Evolutionary conservation across 225 moss, liverwort and hornwort species (phyloP).

Genomic region (Lunularia cruciata): DNA sequence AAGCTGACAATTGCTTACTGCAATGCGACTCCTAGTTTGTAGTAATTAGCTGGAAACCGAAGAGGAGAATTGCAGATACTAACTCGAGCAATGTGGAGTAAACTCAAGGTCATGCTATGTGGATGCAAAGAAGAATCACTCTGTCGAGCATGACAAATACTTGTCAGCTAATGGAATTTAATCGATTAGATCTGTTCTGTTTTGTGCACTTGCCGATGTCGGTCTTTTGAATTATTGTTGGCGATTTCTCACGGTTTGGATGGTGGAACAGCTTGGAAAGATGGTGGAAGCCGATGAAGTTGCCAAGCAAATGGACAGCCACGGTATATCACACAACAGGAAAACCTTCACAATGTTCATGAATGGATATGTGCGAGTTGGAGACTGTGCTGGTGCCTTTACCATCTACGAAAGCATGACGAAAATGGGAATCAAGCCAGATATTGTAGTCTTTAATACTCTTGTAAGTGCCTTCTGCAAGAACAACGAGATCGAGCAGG

Average conservation of each 20-base stretch:
- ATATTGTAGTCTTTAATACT: constrained; percentile 68
- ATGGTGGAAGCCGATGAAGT: constrained; percentile 63
- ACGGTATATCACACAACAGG: constrained; percentile 60
- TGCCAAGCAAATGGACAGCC: constrained; percentile 55
- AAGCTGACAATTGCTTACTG: too few relatives aligned
- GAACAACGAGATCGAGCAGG: constrained; percentile 57
- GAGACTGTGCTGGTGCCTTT: constrained; percentile 63
- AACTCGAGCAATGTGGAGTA: too few relatives aligned
- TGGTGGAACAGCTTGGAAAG: constrained; percentile 58
- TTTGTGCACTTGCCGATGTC: too few relatives aligned
- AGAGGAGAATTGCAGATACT: too few relatives aligned
- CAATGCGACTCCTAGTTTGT: too few relatives aligned
- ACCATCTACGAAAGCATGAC: constrained; percentile 70
- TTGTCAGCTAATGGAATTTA: too few relatives aligned
- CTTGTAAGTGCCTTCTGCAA: constrained; percentile 69
- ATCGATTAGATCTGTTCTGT: too few relatives aligned
- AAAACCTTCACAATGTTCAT: constrained; percentile 79
- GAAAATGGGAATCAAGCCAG: constrained; percentile 61
- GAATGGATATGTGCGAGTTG: constrained; percentile 70
- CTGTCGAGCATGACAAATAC: too few relatives aligned
- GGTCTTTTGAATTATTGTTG: too few relatives aligned
- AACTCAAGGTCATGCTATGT: too few relatives aligned
- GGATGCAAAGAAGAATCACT: too few relatives aligned
- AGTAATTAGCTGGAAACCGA: too few relatives aligned
- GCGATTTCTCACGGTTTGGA: not conserved